Base-by-base conservation (phyloP, 495 filamentous ascomycete genomes). In the Physcia stellaris region DNA sequence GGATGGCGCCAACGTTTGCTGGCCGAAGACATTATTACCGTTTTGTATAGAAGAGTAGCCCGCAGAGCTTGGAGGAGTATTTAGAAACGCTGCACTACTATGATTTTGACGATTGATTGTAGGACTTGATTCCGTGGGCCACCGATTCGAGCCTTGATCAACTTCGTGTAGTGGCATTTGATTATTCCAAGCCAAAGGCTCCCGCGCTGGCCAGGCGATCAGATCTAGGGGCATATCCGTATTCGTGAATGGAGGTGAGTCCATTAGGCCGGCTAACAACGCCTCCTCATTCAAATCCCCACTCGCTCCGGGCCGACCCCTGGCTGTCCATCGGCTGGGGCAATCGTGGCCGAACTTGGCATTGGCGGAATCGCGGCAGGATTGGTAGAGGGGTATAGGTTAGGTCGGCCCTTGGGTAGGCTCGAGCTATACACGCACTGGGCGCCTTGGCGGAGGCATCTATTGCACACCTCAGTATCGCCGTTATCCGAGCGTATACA, bases 401-500 rank as follows among this genome's bases (percentile, higher is more conserved):
- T 43, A 12, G 47, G 47, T 21, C 47, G 47, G 32, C 47, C 47
- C 23, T 50, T 50, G 27, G 45, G 47, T 31, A 50, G 28, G 35
- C 44, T 43, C 34, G 20, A 43, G 27, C 47, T 50, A 36, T 43
- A 50, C 13, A 43, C 39, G 22, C 47, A 50, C 21, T 43, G 33
- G 2, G 32, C 45, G 7, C 39, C 21, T 34, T 50, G 22, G 3
- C 47, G 47, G 11, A 40, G 35, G 15, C 42, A 45, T 5, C 42
- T 40, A 5, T 45, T 28, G 30, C 42, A 45, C 21, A 18, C 36
- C 23, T 28, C 36, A 10, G 9, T 10, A 1, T 35, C 24, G 42
- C 22, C 16, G 22, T 21, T 39, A 18, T 26, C 23, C 3, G 39
- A 30, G 18, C 43, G 40, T 20, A 37, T 32, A 24, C 50, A 53